Evolutionary conservation across 208 protist species (phyloP).

Genomic region (Leptomonas pyrrhocoris): DNA sequence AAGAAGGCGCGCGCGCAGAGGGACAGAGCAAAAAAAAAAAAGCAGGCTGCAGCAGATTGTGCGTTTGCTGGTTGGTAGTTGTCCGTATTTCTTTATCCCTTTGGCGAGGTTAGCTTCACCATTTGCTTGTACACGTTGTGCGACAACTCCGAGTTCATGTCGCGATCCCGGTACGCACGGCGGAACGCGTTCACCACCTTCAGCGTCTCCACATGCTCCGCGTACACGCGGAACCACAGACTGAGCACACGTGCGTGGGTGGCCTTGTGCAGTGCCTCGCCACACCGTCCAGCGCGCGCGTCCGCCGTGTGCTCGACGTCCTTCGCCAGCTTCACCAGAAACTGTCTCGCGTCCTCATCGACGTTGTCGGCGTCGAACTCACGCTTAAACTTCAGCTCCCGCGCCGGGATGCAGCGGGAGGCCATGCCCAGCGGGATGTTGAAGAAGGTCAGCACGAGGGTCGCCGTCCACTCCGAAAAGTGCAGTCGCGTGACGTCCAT

Average conservation of each 20-base stretch:
- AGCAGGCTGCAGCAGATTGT: background rate
- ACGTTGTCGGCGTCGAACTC: conserved; percentile 36
- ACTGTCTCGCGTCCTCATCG: conserved; percentile 47
- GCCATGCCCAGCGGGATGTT: conserved; percentile 43
- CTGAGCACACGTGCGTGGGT: background rate
- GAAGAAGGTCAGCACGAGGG: conserved; percentile 34
- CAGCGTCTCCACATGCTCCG: conserved; percentile 7
- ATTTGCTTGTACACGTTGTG: conserved; percentile 25
- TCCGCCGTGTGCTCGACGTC: conserved; percentile 12
- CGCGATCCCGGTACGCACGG: conserved; percentile 15
- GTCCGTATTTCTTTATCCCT: background rate
- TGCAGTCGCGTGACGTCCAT: conserved; percentile 72
- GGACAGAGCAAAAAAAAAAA: background rate
- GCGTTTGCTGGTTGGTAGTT: background rate
- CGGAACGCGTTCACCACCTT: conserved; percentile 21
- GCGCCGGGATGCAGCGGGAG: conserved; percentile 55
- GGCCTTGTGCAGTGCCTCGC: conserved; percentile 10
- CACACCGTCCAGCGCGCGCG: background rate
- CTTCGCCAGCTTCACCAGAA: conserved; percentile 9
- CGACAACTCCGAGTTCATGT: conserved; percentile 28
- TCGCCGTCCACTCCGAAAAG: conserved; percentile 56
- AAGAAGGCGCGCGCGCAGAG: background rate
- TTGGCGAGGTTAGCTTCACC: conserved; percentile 20
- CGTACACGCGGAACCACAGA: conserved; percentile 10
- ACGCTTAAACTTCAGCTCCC: conserved; percentile 37